A percentile compares a stretch with the other conserved stretches of the same genome.
These are phyloP conservation scores for Entelexis sorbosivorans DNA, from an alignment of 1,139 yeast genomes.

Conservation along the genomic window DNA sequence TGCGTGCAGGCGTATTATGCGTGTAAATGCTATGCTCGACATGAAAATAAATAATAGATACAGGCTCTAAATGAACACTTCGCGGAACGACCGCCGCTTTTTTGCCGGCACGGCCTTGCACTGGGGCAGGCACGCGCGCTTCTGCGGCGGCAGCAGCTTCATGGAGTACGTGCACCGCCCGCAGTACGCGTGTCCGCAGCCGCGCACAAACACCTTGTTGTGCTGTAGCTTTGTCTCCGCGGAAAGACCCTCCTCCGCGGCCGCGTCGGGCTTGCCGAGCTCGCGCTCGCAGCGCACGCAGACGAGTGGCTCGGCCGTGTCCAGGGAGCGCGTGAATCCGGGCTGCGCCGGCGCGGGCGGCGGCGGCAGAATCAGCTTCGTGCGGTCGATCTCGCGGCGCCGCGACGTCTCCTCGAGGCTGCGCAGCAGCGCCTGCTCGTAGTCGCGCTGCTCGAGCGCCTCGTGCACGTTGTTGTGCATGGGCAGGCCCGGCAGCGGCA, in stretches of 20 bases:
- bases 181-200: slow-evolving; percentile 21
- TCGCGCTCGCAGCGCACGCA: slow-evolving; percentile 13
- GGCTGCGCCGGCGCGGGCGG: slow-evolving; percentile 9
- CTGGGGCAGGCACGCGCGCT: slow-evolving; percentile 11
- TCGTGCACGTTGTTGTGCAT: not conserved
- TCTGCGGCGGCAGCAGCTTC: not conserved
- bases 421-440: slow-evolving; percentile 9
- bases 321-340: slow-evolving; percentile 13
- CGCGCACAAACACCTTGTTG: slow-evolving; percentile 16
- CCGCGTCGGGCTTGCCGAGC: slow-evolving; percentile 12
- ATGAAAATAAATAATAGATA: not conserved
- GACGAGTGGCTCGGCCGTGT: slow-evolving; percentile 6
- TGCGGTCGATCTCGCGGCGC: slow-evolving; percentile 2
- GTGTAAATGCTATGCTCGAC: too few relatives aligned
- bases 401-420: slow-evolving; percentile 11
- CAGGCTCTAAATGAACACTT: slow-evolving; percentile 8
- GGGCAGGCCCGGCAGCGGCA: slow-evolving; percentile 2
- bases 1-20: too few relatives aligned
- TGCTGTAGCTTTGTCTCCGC: not conserved
- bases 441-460: slow-evolving; percentile 3
- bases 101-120: slow-evolving; percentile 7
- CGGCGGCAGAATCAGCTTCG: slow-evolving; percentile 4
- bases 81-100: slow-evolving; percentile 8
- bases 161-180: slow-evolving; percentile 15
- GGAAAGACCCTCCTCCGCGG: not conserved